Conservation (phyloP, 805 yeast genomes). For the Kazachstania martiniae region DNA sequence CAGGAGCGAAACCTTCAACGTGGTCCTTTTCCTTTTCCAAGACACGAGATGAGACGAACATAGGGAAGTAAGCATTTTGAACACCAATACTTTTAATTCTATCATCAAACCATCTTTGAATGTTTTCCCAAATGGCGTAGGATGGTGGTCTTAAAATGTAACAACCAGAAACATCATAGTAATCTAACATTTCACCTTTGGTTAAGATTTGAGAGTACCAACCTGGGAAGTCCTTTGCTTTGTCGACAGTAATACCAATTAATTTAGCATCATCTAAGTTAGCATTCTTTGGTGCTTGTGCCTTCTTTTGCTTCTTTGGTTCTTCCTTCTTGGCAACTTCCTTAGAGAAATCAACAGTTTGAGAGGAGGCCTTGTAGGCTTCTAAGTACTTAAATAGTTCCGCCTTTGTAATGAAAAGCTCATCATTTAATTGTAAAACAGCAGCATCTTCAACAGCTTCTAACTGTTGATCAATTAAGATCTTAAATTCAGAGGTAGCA, state of each 20-base stretch:
- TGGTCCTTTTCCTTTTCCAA: conserved; percentile 97
- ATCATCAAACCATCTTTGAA: conserved; percentile 77
- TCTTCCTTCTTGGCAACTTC: conserved; percentile 30
- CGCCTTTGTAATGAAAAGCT: conserved; percentile 13
- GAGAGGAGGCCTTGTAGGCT: conserved; percentile 30
- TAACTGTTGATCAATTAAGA: conserved; percentile 23
- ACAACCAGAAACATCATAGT: conserved; percentile 98
- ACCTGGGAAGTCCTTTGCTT: conserved; percentile 81
- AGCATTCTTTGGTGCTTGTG: conserved; percentile 31
- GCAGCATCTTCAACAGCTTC: conserved; percentile 31
- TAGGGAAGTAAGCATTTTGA: conserved; percentile 92
- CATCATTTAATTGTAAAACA: conserved; percentile 20
- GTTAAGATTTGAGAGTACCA: conserved; percentile 97
- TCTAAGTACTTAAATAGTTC: conserved; percentile 27
- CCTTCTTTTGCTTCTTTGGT: conserved; percentile 21
- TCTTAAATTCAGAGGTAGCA: conserved; percentile 20
- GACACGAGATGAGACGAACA: conserved; percentile 90
- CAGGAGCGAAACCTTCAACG: conserved; percentile 98
- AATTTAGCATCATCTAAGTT: conserved; percentile 75
- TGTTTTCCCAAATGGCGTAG: conserved; percentile 86
- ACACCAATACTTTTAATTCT: conserved; percentile 84
- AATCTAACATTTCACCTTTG: conserved; percentile 97
- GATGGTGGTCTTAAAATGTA: conserved; percentile 95
- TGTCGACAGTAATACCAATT: conserved; percentile 93
- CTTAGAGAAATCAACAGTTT: conserved; percentile 41